Evolutionary conservation across 2,329 filamentous ascomycete genomes (phyloP), one percentile per base, ranked within the genome.

Genomic region (Davidsoniella neocaledoniae): DNA sequence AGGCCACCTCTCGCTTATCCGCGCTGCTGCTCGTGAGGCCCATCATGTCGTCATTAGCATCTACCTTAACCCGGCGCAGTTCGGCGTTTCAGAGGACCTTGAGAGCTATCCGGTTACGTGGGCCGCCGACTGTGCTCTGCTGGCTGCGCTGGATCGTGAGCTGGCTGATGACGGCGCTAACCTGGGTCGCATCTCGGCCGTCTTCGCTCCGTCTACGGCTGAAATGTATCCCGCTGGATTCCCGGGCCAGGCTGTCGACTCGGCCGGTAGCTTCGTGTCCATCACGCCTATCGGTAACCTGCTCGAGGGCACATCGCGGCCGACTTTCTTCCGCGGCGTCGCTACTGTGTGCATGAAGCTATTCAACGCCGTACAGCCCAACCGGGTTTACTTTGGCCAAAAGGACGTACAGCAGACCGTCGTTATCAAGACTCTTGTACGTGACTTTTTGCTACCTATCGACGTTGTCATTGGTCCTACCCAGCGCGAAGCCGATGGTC

Each of bases 331-430:
- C 67, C 76, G 91, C 45, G 91, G 91, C 38, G 91, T 98, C 33
- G 88, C 91, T 17, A 98, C 91, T 1, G 83, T 98, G 2, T 95
- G 88, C 68, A 91, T 90, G 76, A 98, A 91, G 63, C 64, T 69
- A 21, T 69, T 69, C 61, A 68, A 68, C 55, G 62, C 67, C 17
- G 64, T 69, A 16, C 67, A 68, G 58, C 79, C 83, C 0, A 80
- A 86, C 53, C 70, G 74, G 4, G 83, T 83, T 17, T 88, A 94
- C 66, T 95, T 98, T 68, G 91, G 91, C 3, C 91, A 96, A 64
- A 98, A 98, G 67, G 91, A 98, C 63, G 79, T 95, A 17, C 91
- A 98, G 69, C 91, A 98, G 66, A 94, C 87, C 0, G 84, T 94
- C 16, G 76, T 98, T 9, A 84, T 98, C 59, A 80, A 77, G 59